Conservation (phyloP, 108 stramenopile genomes). For the Fistulifera solaris region DNA sequence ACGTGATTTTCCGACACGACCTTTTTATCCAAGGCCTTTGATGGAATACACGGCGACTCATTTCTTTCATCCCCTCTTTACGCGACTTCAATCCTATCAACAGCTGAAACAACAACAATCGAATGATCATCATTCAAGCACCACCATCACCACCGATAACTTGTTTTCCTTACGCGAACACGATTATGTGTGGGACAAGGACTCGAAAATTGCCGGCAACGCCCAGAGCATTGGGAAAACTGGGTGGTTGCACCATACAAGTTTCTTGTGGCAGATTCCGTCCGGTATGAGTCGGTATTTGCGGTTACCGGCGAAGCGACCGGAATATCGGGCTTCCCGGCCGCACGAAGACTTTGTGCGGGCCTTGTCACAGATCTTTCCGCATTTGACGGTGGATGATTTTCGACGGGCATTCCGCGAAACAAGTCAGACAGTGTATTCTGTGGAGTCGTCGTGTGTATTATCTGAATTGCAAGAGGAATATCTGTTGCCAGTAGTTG, state of each 20-base stretch:
- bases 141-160: constrained; percentile 11
- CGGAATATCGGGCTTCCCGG: constrained; percentile 83
- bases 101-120: constrained; percentile 7
- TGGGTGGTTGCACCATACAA: constrained; percentile 92
- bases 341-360: constrained; percentile 77
- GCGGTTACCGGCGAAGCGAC: constrained; percentile 77
- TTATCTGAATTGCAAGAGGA: neutral
- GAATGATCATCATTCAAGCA: too few relatives aligned
- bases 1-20: constrained; percentile 7
- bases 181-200: constrained; percentile 81
- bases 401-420: neutral
- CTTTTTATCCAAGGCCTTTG: constrained; percentile 62
- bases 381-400: constrained; percentile 4
- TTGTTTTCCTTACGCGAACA: constrained; percentile 64
- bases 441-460: too few relatives aligned
- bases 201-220: constrained; percentile 89
- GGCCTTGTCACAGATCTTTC: constrained; percentile 50
- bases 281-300: constrained; percentile 67
- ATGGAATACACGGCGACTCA: constrained; percentile 81
- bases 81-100: constrained; percentile 18
- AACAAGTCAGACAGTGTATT: neutral
- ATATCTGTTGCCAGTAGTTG: neutral
- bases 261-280: constrained; percentile 80
- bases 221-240: constrained; percentile 80
- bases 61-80: constrained; percentile 67